phyloP scores from a whole-genome alignment of 2,329 filamentous ascomycete genomes.

The Monilinia fructicola region DNA sequence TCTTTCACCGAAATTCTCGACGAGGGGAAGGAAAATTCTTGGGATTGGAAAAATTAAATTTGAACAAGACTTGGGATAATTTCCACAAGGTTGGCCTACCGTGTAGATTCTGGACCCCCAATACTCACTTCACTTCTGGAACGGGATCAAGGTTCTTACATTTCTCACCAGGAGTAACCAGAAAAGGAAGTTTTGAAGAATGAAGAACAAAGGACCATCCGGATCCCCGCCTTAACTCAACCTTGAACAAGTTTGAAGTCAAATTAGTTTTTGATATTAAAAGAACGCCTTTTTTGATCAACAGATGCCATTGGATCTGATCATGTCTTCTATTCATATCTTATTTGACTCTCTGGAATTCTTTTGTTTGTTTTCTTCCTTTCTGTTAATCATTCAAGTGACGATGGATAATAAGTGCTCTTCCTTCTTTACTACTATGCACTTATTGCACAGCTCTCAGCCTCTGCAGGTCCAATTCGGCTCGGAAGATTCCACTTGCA shows the following conservation, averaged over 20 bases:
- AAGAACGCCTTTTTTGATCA: neutral
- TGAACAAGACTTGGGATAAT: neutral
- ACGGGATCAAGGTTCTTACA: neutral
- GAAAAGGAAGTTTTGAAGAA: neutral
- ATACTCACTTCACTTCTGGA: neutral
- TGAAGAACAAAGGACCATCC: neutral
- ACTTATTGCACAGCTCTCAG: neutral
- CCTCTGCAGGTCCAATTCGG: neutral
- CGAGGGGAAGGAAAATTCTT: neutral
- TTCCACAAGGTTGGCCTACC: neutral
- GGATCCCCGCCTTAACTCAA: neutral
- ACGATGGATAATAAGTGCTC: no score
- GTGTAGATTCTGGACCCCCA: conserved; percentile 10
- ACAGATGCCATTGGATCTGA: neutral
- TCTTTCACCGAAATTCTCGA: conserved; percentile 10
- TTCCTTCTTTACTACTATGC: no score
- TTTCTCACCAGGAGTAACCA: neutral
- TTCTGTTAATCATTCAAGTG: neutral
- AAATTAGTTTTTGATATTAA: neutral
- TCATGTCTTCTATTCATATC: neutral
- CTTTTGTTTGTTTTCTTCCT: neutral
- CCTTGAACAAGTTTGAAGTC: neutral
- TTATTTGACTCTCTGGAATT: neutral
- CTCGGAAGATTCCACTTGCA: conserved; percentile 2
- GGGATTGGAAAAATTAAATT: neutral